Base-by-base conservation (phyloP, 306 rosid genomes). In the Acmispon strigosus region DNA sequence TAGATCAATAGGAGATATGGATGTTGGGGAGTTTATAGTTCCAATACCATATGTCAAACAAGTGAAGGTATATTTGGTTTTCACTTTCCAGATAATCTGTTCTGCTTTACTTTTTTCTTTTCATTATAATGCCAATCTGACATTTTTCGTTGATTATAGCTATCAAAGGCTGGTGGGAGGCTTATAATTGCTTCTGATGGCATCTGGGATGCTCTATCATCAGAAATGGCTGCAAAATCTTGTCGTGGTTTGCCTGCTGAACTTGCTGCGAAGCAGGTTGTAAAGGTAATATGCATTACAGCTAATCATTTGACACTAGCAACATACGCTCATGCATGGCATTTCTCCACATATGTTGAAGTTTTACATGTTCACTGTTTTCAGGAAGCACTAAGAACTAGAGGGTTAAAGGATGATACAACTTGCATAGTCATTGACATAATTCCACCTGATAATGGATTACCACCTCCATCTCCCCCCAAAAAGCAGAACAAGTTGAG, bases 181-280 rank as follows among this genome's bases (percentile, higher is more conserved):
- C 98, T 93, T 75, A 68, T 93, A 76, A 86, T 93, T 65, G 96
- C 98, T 60, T 93, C 96, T 59, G 96, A 93, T 85, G 98, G 98
- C 42, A 93, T 93, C 78, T 93, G 98, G 98, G 98, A 93, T 62
- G 93, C 98, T 24, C 42, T 93, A 54, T 88, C 98, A 49, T 93
- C 96, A 0, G 98, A 93, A 58, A 81, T 70, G 86, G 91, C 96
- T 16, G 96, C 98, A 76, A 89, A 88, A 66, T 84, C 96, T 52
- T 88, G 96, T 66, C 89, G 86, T 10, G 98, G 98, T 27, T 78
- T 90, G 84, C 96, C 93, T 4, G 98, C 96, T 16, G 96, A 92
- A 84, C 96, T 88, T 76, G 98, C 96, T n/a, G 93, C 96, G 18
- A 84, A 78, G 85, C 96, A 90, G 84, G 93, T 90, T 78, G 96